These are phyloP conservation scores for Ophiocordyceps camponoti-leonardi DNA, from an alignment of 2,329 filamentous ascomycete species.

Conservation along the genomic window DNA sequence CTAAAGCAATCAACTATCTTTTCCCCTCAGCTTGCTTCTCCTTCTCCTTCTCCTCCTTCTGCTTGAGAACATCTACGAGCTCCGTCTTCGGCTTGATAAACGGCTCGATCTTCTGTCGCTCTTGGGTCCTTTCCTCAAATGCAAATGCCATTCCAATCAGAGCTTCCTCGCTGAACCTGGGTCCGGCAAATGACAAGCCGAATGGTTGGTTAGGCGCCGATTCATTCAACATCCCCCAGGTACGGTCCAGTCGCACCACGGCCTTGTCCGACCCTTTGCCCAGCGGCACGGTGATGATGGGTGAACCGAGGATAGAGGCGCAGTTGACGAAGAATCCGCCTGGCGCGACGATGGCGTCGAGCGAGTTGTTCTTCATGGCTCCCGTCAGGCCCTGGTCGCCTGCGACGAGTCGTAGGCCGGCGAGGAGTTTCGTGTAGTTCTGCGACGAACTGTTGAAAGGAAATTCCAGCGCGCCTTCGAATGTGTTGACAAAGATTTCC, in stretches of 20 bases:
- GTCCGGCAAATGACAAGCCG: slow-evolving; percentile 46
- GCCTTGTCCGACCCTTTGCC: slow-evolving; percentile 36
- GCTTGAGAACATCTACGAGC: not conserved
- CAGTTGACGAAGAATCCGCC: slow-evolving; percentile 27
- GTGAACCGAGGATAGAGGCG: slow-evolving; percentile 38
- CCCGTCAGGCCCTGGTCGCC: slow-evolving; percentile 41
- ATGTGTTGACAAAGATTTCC: slow-evolving; percentile 30
- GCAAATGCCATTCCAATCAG: slow-evolving; percentile 51
- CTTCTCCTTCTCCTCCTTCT: not conserved
- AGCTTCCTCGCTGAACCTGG: slow-evolving; percentile 40
- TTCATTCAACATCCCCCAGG: slow-evolving; percentile 34
- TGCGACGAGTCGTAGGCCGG: slow-evolving; percentile 30
- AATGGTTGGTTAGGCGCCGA: slow-evolving; percentile 39
- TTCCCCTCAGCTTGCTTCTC: not conserved
- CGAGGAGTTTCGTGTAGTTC: slow-evolving; percentile 39
- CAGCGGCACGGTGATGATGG: slow-evolving; percentile 45
- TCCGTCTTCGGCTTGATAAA: slow-evolving; percentile 1
- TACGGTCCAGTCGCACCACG: slow-evolving; percentile 21
- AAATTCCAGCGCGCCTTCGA: slow-evolving; percentile 37
- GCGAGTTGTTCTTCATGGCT: slow-evolving; percentile 33
- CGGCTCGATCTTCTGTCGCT: slow-evolving; percentile 11
- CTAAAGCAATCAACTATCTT: no score
- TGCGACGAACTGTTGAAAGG: slow-evolving; percentile 35
- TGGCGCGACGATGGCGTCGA: slow-evolving; percentile 46
- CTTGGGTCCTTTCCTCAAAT: slow-evolving; percentile 41